A percentile compares a stretch with the other conserved stretches of the same genome.
Evolutionary conservation across 139 green algal genomes (phyloP).

Genomic region (Mychonastes homosphaera): DNA sequence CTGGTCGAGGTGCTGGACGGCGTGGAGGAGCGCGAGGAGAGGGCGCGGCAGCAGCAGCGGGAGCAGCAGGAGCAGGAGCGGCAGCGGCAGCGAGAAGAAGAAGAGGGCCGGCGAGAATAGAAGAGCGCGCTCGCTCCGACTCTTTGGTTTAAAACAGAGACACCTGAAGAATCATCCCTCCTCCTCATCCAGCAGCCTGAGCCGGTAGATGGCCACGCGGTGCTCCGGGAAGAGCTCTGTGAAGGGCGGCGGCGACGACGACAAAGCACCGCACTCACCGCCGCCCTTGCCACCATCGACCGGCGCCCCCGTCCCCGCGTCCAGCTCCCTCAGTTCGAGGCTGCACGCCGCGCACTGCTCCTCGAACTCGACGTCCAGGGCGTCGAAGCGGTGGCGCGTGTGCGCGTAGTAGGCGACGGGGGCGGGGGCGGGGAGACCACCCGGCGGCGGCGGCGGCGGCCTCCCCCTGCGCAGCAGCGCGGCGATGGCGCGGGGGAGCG

Average conservation of each 20-base stretch:
- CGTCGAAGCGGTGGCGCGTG: conserved; percentile 23
- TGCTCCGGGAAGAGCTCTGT: conserved; percentile 28
- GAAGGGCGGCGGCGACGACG: conserved; percentile 24
- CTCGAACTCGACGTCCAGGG: conserved; percentile 18
- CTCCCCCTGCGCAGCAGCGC: conserved; percentile 7
- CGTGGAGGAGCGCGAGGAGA: too few species aligned
- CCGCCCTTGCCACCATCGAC: too few species aligned
- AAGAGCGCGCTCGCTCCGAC: too few species aligned
- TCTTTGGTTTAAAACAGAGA: too few species aligned
- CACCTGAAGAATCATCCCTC: background rate
- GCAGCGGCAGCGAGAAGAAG: background rate
- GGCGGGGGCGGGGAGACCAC: background rate
- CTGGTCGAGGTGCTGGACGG: too few species aligned
- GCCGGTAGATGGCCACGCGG: conserved; percentile 25
- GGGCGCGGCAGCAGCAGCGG: too few species aligned
- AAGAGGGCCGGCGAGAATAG: too few species aligned
- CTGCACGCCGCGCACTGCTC: conserved; percentile 3
- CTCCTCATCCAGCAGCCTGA: conserved; percentile 1
- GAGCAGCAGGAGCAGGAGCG: background rate
- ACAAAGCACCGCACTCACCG: too few species aligned
- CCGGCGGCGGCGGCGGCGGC: background rate
- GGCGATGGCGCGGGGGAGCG: background rate
- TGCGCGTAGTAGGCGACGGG: conserved; percentile 22
- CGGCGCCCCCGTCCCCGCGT: conserved; percentile 3
- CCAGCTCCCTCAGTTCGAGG: conserved; percentile 9